Base-by-base conservation (phyloP, 2,329 filamentous ascomycete genomes). In the Ascochyta viciae-villosae region DNA sequence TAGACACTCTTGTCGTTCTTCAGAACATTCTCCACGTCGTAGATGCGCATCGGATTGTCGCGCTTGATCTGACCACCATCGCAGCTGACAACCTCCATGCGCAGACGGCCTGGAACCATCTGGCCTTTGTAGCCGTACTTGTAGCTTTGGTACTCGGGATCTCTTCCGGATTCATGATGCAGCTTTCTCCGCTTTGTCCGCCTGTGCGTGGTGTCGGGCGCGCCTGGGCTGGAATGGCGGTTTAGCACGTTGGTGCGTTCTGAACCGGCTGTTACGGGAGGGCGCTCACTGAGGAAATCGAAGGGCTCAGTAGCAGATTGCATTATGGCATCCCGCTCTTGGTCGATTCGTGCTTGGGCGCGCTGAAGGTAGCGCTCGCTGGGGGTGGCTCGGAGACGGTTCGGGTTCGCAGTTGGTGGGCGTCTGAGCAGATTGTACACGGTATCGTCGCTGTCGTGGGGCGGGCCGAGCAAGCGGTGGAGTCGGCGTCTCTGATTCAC, bases 111-210 rank as follows among this genome's bases (percentile, higher is more conserved):
- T 0, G 91, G 85, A 57, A 95, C 90, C 15, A 96, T 89, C 76
- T 96, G 93, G 16, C 93, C 94, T 73, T 89, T 92, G 67, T 87
- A 88, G 22, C 93, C 94, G 73, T 97, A 98, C 60, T 85, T 88
- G 71, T 93, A 91, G 43, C 72, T 68, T 50, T 71, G 66, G 47
- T 71, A 73, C 23, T 63, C 62, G 51, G 66, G 37, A 40, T 44
- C 44, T 23, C 44, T 45, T 50, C 50, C 60, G 13, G 71, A 54
- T 22, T 75, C 73, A 39, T 75, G 70, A 23, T 78, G 74, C 19
- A 80, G 59, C 62, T 78, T 79, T 61, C 79, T 69, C 41, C 72
- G 65, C 62, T 75, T 75, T 38, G 67, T 58, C 41, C 63, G 62
- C 41, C 71, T 61, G 43, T 60, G 68, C 26, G 62, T 60, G 50